Evolutionary conservation across 495 filamentous ascomycete genomes (phyloP), one percentile per base, ranked within the genome.

Genomic region (Viridothelium virens): DNA sequence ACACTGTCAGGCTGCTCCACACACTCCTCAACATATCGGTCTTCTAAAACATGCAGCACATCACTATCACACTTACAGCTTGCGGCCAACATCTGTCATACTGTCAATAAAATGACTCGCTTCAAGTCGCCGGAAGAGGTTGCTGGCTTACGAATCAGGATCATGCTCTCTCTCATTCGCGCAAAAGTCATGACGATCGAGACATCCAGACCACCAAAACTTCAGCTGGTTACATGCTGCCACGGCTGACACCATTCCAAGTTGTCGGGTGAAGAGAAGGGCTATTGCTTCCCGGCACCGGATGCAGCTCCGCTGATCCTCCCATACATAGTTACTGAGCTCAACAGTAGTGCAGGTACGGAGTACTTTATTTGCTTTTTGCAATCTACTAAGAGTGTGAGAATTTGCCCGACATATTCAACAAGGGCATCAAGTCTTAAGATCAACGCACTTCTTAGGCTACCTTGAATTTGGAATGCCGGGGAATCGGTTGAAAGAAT

Each of bases 181-280:
- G 25, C 48, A 53, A 18, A 10, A 59, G 53, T 59, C 53, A 59
- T 59, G 53, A 59, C n/a, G 53, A 59, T 59, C 53, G 33, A 31
- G 53, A 33, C 14, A 36, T 36, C 36, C 25, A 3, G 7, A 36
- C 31, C 53, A 18, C 53, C 31, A 14, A 59, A 59, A 11, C 53
- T 31, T 59, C 7, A 33, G 11, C 12, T 16, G n/a, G 0, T 25
- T 25, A 25, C 48, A 16, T n/a, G 11, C 5, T 25, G 48, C 16
- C 16, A 59, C 6, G 36, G 53, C 31, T 7, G 36, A 7, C 31
- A 14, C 7, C 31, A 34, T 33, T 59, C 53, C 25, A 4, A 14
- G 18, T 31, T 59, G 31, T 18, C 31, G 53, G 18, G 41, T 46
- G 14, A 33, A 59, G 25, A 18, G 48, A 25, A 53, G 11, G 41